A percentile compares a stretch with the other conserved stretches of the same genome.
Evolutionary conservation across 345 rosid genomes (phyloP).

Genomic region (Toxicodendron radicans): DNA sequence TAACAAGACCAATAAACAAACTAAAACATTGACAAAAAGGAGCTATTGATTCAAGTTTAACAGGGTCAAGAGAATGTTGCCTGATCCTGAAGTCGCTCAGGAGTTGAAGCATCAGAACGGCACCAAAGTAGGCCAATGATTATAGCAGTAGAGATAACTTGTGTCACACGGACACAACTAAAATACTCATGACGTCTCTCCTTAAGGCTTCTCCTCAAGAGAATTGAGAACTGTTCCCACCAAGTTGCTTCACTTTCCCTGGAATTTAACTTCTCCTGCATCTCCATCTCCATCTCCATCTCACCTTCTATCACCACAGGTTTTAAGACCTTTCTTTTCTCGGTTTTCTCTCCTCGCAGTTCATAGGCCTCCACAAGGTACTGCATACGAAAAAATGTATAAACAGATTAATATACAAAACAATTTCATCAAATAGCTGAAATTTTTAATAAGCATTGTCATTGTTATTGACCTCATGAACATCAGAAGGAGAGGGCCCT

Average conservation of each 20-base stretch:
- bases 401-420: not conserved
- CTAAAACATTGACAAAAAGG: not conserved
- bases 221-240: conserved; percentile 35
- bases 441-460: not conserved
- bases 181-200: conserved; percentile 35
- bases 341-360: not conserved
- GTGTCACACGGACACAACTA: conserved; percentile 25
- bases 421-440: not conserved
- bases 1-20: not conserved
- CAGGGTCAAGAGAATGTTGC: conserved; percentile 5
- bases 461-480: conserved; percentile 23
- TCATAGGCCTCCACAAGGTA: conserved; percentile 29
- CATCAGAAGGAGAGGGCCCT: conserved; percentile 14
- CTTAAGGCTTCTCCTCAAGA: conserved; percentile 26
- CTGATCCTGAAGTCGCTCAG: conserved; percentile 36
- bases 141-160: conserved; percentile 30
- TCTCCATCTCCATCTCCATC: no score
- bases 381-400: conserved; percentile 13
- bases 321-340: conserved; percentile 6
- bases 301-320: conserved; percentile 8
- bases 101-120: conserved; percentile 31
- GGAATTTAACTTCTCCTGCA: not conserved
- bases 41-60: no score
- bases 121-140: conserved; percentile 32
- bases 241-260: conserved; percentile 27